Evolutionary conservation across 2,329 filamentous ascomycete genomes (phyloP).

Genomic region (Cercospora brassicicola): DNA sequence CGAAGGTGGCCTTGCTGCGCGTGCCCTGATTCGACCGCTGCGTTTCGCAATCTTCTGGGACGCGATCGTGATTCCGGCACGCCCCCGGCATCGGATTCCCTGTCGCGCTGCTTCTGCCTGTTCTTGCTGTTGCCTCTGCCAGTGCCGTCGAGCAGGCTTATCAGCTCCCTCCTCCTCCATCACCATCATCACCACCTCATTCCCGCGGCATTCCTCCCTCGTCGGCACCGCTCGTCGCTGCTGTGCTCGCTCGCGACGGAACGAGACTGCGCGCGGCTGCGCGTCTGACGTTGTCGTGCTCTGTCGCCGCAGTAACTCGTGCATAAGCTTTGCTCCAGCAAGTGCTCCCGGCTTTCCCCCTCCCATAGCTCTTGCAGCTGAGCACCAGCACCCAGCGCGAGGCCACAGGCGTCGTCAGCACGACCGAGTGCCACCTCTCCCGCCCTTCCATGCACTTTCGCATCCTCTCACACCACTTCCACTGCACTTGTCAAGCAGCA

Average conservation of each 20-base stretch:
- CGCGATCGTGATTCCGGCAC: background rate
- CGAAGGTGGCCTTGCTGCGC: background rate
- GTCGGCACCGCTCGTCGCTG: background rate
- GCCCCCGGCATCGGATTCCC: background rate
- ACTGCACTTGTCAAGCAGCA: background rate
- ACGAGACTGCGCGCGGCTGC: background rate
- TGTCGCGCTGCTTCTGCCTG: background rate
- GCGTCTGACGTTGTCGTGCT: background rate
- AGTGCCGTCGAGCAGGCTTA: background rate
- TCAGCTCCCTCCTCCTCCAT: background rate
- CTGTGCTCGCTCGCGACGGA: background rate
- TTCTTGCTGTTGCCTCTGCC: background rate
- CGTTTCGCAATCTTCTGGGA: slow-evolving; percentile 1
- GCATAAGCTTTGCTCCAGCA: slow-evolving; percentile 5
- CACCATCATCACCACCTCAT: background rate
- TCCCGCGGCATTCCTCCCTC: background rate
- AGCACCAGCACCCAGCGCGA: background rate
- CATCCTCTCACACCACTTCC: background rate
- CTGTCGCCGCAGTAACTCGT: background rate
- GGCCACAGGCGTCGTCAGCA: background rate
- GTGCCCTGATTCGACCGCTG: background rate
- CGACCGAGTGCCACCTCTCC: background rate
- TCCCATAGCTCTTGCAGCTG: background rate
- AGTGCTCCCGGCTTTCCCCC: background rate
- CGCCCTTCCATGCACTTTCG: background rate